phyloP scores from a whole-genome alignment of 345 rosid species.

The Dovyalis caffra region DNA sequence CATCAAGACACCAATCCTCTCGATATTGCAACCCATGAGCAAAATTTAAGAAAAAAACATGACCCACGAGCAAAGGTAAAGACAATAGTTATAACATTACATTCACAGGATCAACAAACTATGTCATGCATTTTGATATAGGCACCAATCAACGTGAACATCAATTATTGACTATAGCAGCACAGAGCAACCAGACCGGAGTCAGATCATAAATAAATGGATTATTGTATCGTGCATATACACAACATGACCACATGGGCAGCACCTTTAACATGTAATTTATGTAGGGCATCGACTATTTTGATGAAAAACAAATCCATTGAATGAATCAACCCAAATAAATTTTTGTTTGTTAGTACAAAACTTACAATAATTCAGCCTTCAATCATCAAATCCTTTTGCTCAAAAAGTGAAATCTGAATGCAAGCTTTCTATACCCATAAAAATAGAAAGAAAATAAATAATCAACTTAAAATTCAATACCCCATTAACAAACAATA shows the following conservation, averaged over 20 bases:
- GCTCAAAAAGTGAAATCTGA: too few species aligned
- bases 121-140: background rate
- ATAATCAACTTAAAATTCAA: too few species aligned
- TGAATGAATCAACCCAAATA: too few species aligned
- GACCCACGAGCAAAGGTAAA: background rate
- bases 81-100: background rate
- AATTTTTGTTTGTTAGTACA: too few species aligned
- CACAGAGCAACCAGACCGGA: background rate
- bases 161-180: background rate
- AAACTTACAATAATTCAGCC: too few species aligned
- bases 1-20: too few species aligned
- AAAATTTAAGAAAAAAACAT: background rate
- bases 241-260: background rate
- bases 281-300: constrained; percentile 17
- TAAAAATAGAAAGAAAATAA: too few species aligned
- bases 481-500: too few species aligned
- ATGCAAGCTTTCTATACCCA: too few species aligned
- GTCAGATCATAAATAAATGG: background rate
- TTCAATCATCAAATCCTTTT: too few species aligned
- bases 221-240: background rate
- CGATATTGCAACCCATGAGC: too few species aligned
- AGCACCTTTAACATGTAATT: background rate
- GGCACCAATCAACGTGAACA: background rate
- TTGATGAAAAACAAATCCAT: constrained; percentile 84
- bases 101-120: background rate